phyloP scores from a whole-genome alignment of 139 green algal genomes.

The Zygnema circumcarinatum region DNA sequence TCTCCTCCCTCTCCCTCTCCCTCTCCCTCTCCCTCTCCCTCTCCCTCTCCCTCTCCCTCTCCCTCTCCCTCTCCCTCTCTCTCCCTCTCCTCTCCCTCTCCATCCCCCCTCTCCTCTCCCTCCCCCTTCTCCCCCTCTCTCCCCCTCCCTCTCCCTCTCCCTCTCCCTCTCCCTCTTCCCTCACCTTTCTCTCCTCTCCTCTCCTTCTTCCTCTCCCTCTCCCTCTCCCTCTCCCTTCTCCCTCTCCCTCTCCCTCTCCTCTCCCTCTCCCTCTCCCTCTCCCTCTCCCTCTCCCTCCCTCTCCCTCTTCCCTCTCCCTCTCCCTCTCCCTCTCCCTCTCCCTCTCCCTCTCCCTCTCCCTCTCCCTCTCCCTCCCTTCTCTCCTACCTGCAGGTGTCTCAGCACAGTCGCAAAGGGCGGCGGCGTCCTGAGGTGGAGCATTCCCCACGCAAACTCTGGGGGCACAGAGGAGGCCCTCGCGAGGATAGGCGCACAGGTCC shows the following conservation, averaged over 20 bases:
- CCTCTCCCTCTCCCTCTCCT: background rate
- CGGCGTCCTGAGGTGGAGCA: conserved; percentile 65
- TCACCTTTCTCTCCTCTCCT: no score
- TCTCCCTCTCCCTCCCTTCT: conserved; percentile 41
- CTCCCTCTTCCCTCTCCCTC: conserved; percentile 15
- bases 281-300: conserved; percentile 36
- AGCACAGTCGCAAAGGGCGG: conserved; percentile 60
- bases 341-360: background rate
- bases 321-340: background rate
- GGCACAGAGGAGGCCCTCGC: conserved; percentile 17
- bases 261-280: background rate
- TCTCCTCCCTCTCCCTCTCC: background rate
- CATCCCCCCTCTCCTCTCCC: background rate
- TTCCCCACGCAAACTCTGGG: conserved; percentile 49
- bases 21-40: background rate
- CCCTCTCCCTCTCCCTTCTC: background rate
- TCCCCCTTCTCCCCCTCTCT: background rate
- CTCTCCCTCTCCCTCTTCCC: background rate
- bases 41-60: background rate
- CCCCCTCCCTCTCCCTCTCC: background rate
- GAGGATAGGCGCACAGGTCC: conserved; percentile 66
- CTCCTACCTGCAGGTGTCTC: conserved; percentile 61
- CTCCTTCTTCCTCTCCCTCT: background rate
- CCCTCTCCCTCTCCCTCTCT: background rate
- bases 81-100: background rate